Evolutionary conservation across 129 eudicot genomes (phyloP), one percentile per base, ranked within the genome.

Genomic region (Sambucus nigra): DNA sequence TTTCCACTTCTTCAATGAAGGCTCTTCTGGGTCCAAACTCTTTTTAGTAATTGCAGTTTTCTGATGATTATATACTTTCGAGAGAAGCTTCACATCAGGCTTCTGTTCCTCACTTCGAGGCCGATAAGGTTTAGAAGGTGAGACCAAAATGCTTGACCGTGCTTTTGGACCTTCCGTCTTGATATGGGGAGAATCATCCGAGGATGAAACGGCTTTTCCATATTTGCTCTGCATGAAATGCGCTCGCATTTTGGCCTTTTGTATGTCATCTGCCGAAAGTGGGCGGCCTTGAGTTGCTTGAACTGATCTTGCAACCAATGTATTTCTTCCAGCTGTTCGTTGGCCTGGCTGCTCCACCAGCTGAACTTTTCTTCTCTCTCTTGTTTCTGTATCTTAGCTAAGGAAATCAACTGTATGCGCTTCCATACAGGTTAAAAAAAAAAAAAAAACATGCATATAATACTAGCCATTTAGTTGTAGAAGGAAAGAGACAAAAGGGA

Each of bases 311-410:
- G 81, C 41, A 55, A 66, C 82, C 74, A 63, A 86, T 38, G 76
- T 67, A 44, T 73, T 69, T 52, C 88, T 86, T 25, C 61, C 72
- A 53, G 79, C 63, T 17, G 75, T 23, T 62, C 75, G 86, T 66
- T 92, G 99, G 27, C 96, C 84, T 0, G 99, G 95, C 56, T 86
- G 96, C 73, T 92, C 99, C 70, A 92, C 94, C 47, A 86, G 66
- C 76, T 73, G 91, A 51, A 92, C 96, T 74, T 82, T 86, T 63
- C 99, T 76, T 19, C 94, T 86, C 61, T 79, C 89, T 80, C 85
- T 78, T 32, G 51, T 54, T 24, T 86, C 99, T 92, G 42, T 67
- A 28, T 64, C 61, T n/a, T 67, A 56, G 81, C 67, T 63, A 86
- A 86, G 99, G 80, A 40, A 61, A 42, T 66, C 16, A 22, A 47